Evolutionary conservation across 345 rosid species (phyloP), one percentile per base, ranked within the genome.

Genomic region (Salix suchowensis): DNA sequence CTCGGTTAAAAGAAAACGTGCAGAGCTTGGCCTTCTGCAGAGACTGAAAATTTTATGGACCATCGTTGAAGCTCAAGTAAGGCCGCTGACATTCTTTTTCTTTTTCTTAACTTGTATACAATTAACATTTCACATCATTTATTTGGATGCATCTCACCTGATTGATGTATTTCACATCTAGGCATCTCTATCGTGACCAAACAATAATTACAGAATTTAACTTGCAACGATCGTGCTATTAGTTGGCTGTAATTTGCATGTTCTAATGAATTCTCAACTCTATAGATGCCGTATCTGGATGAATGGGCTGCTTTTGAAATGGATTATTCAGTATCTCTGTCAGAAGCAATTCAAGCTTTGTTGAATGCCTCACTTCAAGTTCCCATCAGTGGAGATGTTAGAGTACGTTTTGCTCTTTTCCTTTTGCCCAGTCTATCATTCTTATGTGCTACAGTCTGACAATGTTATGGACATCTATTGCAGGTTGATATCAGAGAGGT

Each of bases 41-140:
- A 87, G 88, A 81, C 18, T 65, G 7, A 82, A 86, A 76, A 84
- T 84, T 73, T 74, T 89, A 46, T 79, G 87, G 32, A 81, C 85
- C 68, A 85, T 94, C 81, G 81, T 89, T 1, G 91, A 89, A 65
- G 79, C 88, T 81, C 97, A 94, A 74, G 97, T 92, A 89, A 88
- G 94, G 30, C 67, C 18, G 24, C 16, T 1, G 70, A 6, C 28
- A 8, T 2, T 18, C 1, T 74, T 11, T 21, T 30, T 65, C 24
- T 30, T 14, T 21, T 66, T 7, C 19, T 14, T 36, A 36, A 36
- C 37, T 36, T 36, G 37, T 36, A 36, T 36, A 1, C 37, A 36
- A 36, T 36, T 36, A 36, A 36, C 37, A 2, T 61, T 16, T 23
- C 3, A 2, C n/a, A 23, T 28, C 16, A 62, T 62, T 7, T 28